Evolutionary conservation across 2,329 filamentous ascomycete species (phyloP).

Genomic region (Coniochaeta ligniaria): DNA sequence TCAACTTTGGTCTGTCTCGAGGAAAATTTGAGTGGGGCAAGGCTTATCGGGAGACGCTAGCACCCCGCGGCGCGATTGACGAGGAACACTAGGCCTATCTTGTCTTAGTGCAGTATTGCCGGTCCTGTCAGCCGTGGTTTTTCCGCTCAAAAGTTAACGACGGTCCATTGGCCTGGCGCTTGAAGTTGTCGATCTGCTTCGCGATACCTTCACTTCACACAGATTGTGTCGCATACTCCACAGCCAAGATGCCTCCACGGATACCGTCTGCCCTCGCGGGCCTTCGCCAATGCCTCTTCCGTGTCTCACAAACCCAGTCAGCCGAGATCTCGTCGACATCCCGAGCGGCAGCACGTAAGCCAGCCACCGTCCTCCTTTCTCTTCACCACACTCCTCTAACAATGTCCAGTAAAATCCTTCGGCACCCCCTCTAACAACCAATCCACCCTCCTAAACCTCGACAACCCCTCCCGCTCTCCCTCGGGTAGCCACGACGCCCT

Average conservation of each 20-base stretch:
- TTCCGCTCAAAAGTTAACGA: conserved; percentile 4
- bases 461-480: not conserved
- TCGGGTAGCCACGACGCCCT: not conserved
- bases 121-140: not conserved
- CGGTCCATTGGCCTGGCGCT: not conserved
- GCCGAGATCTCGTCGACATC: not conserved
- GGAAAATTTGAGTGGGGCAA: conserved; percentile 1
- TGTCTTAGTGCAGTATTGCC: not conserved
- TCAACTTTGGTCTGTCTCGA: not conserved
- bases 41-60: not conserved
- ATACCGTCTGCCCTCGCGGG: not conserved
- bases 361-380: conserved; percentile 1
- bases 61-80: not conserved
- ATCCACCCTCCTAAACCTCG: not conserved
- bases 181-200: not conserved
- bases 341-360: not conserved
- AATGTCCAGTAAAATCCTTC: conserved; percentile 2
- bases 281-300: not conserved
- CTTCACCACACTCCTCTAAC: not conserved
- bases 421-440: not conserved
- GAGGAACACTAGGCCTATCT: not conserved
- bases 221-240: not conserved
- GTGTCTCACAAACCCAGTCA: not conserved
- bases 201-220: not conserved
- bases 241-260: not conserved